Evolutionary conservation across 2,329 filamentous ascomycete species (phyloP).

Genomic region (Alternaria brassicicola): DNA sequence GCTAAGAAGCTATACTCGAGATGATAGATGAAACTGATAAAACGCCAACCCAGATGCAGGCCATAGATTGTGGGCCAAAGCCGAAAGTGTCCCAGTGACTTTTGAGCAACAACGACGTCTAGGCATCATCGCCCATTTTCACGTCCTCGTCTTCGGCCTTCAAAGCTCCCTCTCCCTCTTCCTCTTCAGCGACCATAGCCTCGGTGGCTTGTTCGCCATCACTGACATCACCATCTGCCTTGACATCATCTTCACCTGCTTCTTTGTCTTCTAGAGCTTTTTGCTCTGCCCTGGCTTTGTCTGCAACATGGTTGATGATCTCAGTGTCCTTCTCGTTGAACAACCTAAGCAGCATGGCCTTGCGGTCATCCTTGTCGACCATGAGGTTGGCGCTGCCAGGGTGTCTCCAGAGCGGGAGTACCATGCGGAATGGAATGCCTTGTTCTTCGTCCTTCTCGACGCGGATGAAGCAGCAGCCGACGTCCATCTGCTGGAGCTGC

Average conservation of each 20-base stretch:
- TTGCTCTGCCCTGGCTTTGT: constrained; percentile 39
- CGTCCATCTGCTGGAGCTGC: constrained; percentile 75
- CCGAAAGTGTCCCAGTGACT: background rate
- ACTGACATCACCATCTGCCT: constrained; percentile 7
- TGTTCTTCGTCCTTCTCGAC: constrained; percentile 75
- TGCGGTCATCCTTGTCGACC: constrained; percentile 95
- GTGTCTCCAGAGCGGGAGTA: constrained; percentile 92
- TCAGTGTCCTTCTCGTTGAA: constrained; percentile 89
- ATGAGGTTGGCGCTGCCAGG: constrained; percentile 92
- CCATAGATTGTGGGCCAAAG: background rate
- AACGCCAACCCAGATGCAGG: constrained; percentile 15
- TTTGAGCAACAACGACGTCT: background rate
- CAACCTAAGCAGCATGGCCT: constrained; percentile 85
- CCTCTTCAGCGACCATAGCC: constrained; percentile 7
- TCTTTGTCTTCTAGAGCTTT: constrained; percentile 25
- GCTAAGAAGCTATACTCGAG: background rate
- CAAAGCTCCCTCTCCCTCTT: constrained; percentile 15
- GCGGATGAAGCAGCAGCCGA: constrained; percentile 89
- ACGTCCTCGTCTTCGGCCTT: constrained; percentile 10
- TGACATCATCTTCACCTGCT: constrained; percentile 15
- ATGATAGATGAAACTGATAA: background rate
- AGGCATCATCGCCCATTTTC: constrained; percentile 9
- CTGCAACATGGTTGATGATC: constrained; percentile 55
- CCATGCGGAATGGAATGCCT: constrained; percentile 76
- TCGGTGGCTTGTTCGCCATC: constrained; percentile 9